Evolutionary conservation across 495 filamentous ascomycete genomes (phyloP).

Genomic region (Thozetella sp.): DNA sequence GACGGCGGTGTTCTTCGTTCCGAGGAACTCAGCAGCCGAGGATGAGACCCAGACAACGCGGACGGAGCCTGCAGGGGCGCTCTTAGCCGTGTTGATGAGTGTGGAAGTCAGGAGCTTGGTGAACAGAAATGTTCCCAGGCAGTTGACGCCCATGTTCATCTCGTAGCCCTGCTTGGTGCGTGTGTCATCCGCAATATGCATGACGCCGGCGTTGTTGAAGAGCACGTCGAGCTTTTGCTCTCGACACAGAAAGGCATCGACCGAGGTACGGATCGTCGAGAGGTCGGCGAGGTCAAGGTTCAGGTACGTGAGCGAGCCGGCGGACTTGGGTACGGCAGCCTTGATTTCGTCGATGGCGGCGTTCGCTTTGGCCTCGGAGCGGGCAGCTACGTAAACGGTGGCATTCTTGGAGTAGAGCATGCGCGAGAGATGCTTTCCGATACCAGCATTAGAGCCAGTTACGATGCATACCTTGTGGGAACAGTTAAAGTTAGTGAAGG

Average conservation of each 20-base stretch:
- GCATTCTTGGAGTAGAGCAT: constrained; percentile 46
- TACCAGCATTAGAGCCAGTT: constrained; percentile 47
- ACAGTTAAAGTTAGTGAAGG: neutral
- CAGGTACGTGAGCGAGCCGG: constrained; percentile 26
- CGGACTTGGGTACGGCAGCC: constrained; percentile 17
- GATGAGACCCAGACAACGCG: constrained; percentile 46
- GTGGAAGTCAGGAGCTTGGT: constrained; percentile 41
- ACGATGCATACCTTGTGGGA: constrained; percentile 40
- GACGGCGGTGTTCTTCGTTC: constrained; percentile 23
- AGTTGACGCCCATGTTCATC: constrained; percentile 41
- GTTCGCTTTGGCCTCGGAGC: constrained; percentile 30
- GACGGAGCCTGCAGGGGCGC: constrained; percentile 25
- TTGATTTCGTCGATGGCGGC: constrained; percentile 23
- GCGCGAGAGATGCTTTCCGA: constrained; percentile 46
- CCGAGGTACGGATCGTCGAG: constrained; percentile 26
- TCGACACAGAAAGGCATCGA: constrained; percentile 23
- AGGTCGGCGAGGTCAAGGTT: constrained; percentile 35
- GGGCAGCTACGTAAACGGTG: constrained; percentile 53
- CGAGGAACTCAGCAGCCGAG: constrained; percentile 25
- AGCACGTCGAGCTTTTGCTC: constrained; percentile 35
- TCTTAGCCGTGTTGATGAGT: constrained; percentile 26
- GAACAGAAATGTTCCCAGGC: constrained; percentile 38
- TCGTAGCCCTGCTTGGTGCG: constrained; percentile 39
- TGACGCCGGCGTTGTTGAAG: constrained; percentile 42
- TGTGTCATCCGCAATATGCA: constrained; percentile 11